These are phyloP conservation scores for Corchorus olitorius DNA, from an alignment of 345 rosid genomes.

Conservation along the genomic window DNA sequence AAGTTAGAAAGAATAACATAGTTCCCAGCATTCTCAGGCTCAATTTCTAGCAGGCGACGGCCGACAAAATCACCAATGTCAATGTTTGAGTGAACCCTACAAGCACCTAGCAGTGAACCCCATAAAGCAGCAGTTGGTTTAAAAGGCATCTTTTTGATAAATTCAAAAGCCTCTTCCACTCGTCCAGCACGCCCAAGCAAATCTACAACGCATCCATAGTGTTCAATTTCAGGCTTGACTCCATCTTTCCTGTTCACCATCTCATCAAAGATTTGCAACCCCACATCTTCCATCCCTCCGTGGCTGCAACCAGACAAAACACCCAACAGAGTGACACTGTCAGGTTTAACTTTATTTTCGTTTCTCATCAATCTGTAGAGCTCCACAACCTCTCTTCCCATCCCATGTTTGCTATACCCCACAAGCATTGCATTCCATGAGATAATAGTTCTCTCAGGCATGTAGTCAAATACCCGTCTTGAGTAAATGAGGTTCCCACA, in stretches of 20 bases:
- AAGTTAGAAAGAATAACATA: slow-evolving; percentile 80
- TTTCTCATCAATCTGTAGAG: slow-evolving; percentile 68
- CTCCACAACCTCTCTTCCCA: slow-evolving; percentile 63
- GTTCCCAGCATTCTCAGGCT: slow-evolving; percentile 86
- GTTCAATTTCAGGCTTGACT: slow-evolving; percentile 61
- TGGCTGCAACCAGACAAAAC: slow-evolving; percentile 95
- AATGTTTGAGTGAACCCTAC: slow-evolving; percentile 72
- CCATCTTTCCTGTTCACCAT: slow-evolving; percentile 51
- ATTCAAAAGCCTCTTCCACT: slow-evolving; percentile 64
- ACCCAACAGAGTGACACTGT: slow-evolving; percentile 70
- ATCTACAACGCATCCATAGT: slow-evolving; percentile 86
- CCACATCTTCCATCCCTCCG: slow-evolving; percentile 79
- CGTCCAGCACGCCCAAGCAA: slow-evolving; percentile 89
- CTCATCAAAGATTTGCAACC: slow-evolving; percentile 57
- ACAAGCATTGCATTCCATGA: slow-evolving; percentile 91
- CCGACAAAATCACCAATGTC: slow-evolving; percentile 75
- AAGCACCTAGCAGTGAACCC: slow-evolving; percentile 85
- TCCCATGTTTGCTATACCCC: slow-evolving; percentile 86
- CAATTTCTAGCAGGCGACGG: slow-evolving; percentile 55
- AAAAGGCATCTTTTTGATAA: slow-evolving; percentile 64
- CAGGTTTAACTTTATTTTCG: slow-evolving; percentile 67
- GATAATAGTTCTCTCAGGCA: slow-evolving; percentile 71
- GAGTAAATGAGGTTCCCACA: slow-evolving; percentile 74
- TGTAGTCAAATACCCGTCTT: slow-evolving; percentile 61
- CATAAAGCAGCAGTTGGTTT: slow-evolving; percentile 78